Evolutionary conservation across 352 stramenopile species (phyloP).

Genomic region (Thalassiosira hispida): DNA sequence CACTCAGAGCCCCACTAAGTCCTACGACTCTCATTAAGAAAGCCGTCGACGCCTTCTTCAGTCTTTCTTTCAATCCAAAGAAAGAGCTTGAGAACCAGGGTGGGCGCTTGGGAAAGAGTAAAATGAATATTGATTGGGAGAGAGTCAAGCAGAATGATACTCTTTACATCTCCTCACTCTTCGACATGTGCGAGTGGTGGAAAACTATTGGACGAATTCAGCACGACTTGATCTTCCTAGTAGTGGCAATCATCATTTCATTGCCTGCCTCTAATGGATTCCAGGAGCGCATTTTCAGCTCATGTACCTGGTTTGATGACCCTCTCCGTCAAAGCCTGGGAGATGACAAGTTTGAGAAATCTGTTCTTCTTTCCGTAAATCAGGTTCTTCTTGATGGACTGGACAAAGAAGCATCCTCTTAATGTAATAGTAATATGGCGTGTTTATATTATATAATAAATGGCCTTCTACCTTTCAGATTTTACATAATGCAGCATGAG

Average conservation of each 20-base stretch:
- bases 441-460: too few species aligned
- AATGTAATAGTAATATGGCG: too few species aligned
- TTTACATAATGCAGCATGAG: too few species aligned
- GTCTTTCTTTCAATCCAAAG: not conserved
- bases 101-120: not conserved
- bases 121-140: slow-evolving; percentile 5
- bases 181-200: slow-evolving; percentile 23
- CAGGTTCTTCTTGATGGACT: not conserved
- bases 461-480: too few species aligned
- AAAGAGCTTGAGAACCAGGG: not conserved
- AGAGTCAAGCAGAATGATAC: slow-evolving; percentile 2
- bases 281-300: slow-evolving; percentile 22
- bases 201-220: not conserved
- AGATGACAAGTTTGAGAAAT: slow-evolving; percentile 4
- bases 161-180: slow-evolving; percentile 13
- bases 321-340: slow-evolving; percentile 14
- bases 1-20: too few species aligned
- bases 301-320: slow-evolving; percentile 15
- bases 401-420: too few species aligned
- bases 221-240: not conserved
- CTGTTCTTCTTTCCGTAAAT: slow-evolving; percentile 19
- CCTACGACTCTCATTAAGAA: too few species aligned
- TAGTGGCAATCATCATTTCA: not conserved
- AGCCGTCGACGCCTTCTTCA: not conserved
- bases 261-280: slow-evolving; percentile 2